Evolutionary conservation across 306 rosid species (phyloP).

Genomic region (Begonia peltatifolia): DNA sequence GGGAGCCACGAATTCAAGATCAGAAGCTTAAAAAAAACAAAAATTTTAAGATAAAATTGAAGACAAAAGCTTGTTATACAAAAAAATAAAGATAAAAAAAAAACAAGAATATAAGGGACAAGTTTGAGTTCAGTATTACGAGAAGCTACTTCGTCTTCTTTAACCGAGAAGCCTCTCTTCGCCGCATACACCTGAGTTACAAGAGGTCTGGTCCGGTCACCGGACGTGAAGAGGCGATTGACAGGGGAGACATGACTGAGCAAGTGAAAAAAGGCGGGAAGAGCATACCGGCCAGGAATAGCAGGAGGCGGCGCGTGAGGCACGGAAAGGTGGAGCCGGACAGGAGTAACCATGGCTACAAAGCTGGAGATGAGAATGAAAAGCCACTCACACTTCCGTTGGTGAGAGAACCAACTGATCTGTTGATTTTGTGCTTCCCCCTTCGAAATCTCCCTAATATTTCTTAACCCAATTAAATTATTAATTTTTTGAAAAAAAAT

Average conservation of each 20-base stretch:
- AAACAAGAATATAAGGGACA: not conserved
- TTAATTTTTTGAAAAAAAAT: too few species aligned
- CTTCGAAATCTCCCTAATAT: too few species aligned
- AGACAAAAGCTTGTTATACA: not conserved
- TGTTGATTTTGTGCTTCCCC: too few species aligned
- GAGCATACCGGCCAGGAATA: slow-evolving; percentile 10
- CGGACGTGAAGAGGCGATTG: slow-evolving; percentile 11
- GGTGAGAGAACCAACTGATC: too few species aligned
- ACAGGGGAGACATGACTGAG: slow-evolving; percentile 13
- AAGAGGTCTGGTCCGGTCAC: slow-evolving; percentile 2
- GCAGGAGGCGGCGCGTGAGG: slow-evolving; percentile 12
- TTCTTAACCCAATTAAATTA: too few species aligned
- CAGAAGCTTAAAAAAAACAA: slow-evolving; percentile 27
- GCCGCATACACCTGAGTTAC: slow-evolving; percentile 27
- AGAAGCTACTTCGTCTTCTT: slow-evolving; percentile 47
- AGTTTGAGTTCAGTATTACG: slow-evolving; percentile 23
- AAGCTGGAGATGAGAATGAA: too few species aligned
- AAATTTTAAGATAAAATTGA: not conserved
- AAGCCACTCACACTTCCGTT: too few species aligned
- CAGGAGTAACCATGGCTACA: slow-evolving; percentile 33
- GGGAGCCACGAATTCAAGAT: slow-evolving; percentile 60
- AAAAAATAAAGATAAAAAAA: not conserved
- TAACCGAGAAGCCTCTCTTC: slow-evolving; percentile 31
- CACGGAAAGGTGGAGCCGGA: slow-evolving; percentile 14
- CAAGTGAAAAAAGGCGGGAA: slow-evolving; percentile 21